These are phyloP conservation scores for Pythium phragmiticola DNA, from an alignment of 352 stramenopile species.

Conservation along the genomic window DNA sequence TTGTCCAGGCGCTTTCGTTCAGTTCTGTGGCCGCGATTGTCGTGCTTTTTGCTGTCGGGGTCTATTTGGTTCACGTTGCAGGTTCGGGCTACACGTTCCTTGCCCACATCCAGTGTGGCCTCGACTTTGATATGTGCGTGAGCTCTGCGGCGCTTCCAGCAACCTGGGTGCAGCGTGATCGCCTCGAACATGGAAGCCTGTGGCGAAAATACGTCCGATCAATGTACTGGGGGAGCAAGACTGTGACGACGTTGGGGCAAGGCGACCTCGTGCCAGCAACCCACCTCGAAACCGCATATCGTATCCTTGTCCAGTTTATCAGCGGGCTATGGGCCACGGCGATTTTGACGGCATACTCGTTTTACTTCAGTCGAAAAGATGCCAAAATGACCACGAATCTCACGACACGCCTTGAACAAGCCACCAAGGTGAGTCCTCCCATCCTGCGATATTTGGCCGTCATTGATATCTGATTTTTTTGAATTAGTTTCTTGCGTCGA, in stretches of 20 bases:
- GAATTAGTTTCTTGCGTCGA: slow-evolving; percentile 40
- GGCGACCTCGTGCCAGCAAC: slow-evolving; percentile 65
- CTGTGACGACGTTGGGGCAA: slow-evolving; percentile 65
- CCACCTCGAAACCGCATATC: slow-evolving; percentile 51
- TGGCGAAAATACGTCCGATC: slow-evolving; percentile 56
- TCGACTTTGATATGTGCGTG: slow-evolving; percentile 20
- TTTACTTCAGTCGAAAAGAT: slow-evolving; percentile 73
- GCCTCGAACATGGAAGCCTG: slow-evolving; percentile 41
- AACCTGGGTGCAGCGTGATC: slow-evolving; percentile 64
- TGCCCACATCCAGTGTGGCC: slow-evolving; percentile 31
- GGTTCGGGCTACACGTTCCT: slow-evolving; percentile 64
- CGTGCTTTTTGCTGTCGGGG: slow-evolving; percentile 42
- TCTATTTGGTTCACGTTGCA: slow-evolving; percentile 60
- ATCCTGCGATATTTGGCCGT: background rate
- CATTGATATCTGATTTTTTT: background rate
- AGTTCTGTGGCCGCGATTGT: slow-evolving; percentile 43
- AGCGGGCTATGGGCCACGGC: slow-evolving; percentile 66
- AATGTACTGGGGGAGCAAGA: slow-evolving; percentile 75
- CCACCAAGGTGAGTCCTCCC: slow-evolving; percentile 29
- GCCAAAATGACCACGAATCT: slow-evolving; percentile 57
- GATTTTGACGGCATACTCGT: slow-evolving; percentile 67
- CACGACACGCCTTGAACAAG: slow-evolving; percentile 60
- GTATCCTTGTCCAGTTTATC: slow-evolving; percentile 58
- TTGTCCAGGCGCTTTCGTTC: slow-evolving; percentile 43
- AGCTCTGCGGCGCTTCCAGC: slow-evolving; percentile 24